Percentiles rank a stretch among this genome's conserved stretches.
Conservation (phyloP, 805 yeast genomes). For the Barnettozyma californica region DNA sequence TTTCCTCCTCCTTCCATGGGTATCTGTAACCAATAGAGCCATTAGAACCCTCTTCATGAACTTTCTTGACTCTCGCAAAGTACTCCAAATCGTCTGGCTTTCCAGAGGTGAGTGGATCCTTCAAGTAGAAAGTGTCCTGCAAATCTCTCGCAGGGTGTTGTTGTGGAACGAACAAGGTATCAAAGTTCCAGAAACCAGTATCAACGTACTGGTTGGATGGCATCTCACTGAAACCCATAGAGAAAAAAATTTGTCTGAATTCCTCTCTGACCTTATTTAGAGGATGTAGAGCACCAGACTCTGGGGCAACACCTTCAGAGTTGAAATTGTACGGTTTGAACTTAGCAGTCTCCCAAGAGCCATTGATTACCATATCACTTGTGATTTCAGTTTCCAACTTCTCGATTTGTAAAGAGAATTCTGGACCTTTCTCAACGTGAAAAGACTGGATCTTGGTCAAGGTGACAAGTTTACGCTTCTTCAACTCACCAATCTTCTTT, state of each 20-base stretch:
- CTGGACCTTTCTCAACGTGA: conserved; percentile 71
- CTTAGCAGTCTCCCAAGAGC: conserved; percentile 74
- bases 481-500: conserved; percentile 75
- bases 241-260: conserved; percentile 94
- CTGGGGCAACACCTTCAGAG: conserved; percentile 86
- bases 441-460: conserved; percentile 72
- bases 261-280: conserved; percentile 95
- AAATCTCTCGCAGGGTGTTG: conserved; percentile 99
- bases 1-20: conserved; percentile 92
- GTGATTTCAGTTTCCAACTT: conserved; percentile 91
- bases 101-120: conserved; percentile 81
- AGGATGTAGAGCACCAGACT: conserved; percentile 94
- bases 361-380: conserved; percentile 80
- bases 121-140: conserved; percentile 96
- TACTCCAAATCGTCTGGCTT: conserved; percentile 77
- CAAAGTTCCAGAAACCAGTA: conserved; percentile 98
- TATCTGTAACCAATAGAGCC: conserved; percentile 98
- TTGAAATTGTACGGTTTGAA: conserved; percentile 96
- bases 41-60: conserved; percentile 83
- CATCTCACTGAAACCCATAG: conserved; percentile 98
- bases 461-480: conserved; percentile 83
- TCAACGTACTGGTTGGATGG: conserved; percentile 98
- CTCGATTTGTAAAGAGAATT: conserved; percentile 75
- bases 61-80: conserved; percentile 72
- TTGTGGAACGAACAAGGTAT: conserved; percentile 93